Base-by-base conservation (phyloP, 169 alveolate genomes). In the Cryptosporidium sp. region DNA sequence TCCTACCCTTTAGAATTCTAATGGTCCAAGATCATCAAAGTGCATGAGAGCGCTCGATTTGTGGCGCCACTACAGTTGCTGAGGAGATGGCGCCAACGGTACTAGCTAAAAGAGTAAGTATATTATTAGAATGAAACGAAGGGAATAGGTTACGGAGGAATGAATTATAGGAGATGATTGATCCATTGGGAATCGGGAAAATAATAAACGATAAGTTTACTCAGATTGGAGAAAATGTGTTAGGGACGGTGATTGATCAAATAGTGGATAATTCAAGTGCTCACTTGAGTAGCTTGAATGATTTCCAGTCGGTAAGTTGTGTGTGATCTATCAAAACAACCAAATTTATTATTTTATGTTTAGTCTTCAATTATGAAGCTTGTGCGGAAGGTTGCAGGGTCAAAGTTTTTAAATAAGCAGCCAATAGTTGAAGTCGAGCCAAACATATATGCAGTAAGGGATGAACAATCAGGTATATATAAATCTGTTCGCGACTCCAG, bases 171-270 rank as follows among this genome's bases (percentile, higher is more conserved):
- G 71, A 65, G 41, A 73, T 73, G 80, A 61, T 80, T 2, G 89
- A 80, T 48, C 89, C 89, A 61, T 80, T 67, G 45, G 74, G 89
- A 61, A 62, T 80, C 31, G 74, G 80, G 48, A 80, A 43, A 62
- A 59, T 80, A 45, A 80, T 80, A 23, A 80, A 80, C n/a, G 89
- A 80, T 26, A 80, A 80, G 45, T 80, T 80, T 31, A 33, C 89
- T 80, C 89, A 80, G 8, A 80, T 80, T 59, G 75, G 89, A n/a
- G 89, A 80, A 39, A 80, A 80, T 80, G 89, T 80, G 3, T 33
- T 80, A 14, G 89, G 89, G 16, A 62, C 74, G 7, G 80, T 80
- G n/a, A 80, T 80, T 26, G 89, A 80, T 48, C 89, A 80, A 52
- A 80, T 80, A 14, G 89, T 80, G 18, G 89, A 62, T 14, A 80